Base-by-base conservation (phyloP, 1,284 basidiomycete genomes). In the Trichosporon faecale region DNA sequence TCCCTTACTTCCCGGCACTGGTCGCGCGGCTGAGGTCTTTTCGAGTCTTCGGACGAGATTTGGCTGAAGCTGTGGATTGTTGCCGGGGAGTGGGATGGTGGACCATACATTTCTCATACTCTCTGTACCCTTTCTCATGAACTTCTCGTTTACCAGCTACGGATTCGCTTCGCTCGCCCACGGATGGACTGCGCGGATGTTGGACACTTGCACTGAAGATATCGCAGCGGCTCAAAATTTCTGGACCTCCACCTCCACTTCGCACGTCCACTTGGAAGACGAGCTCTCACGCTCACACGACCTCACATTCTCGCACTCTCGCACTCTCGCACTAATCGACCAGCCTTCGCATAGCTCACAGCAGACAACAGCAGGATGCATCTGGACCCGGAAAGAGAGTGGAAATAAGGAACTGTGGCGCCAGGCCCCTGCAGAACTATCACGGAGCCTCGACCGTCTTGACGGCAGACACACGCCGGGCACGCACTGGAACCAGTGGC, bases 1-100 rank as follows among this genome's bases (percentile, higher is more conserved):
- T 57, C 33, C n/a, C 64, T 31, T 61, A 61, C 57, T 61, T 61
- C 27, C 11, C 57, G 57, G 57, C 57, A 33, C 57, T 61, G 57
- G 57, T 61, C 27, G 29, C 57, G 16, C 9, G 35, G 35, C 18
- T 5, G 57, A 21, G 27, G 65, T 21, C 16, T 29, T n/a, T n/a
- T 61, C 57, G 57, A 61, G 29, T 61, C 57, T 61, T 65, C 60
- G 61, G 60, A 29, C 37, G 66, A 46, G 40, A 25, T 70, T 72
- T 63, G 71, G 68, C 66, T 69, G 70, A 64, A 46, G 71, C 12
- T 14, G 27, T 12, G 57, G 57, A 61, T 61, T 31, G 57, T 61
- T 61, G 57, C 57, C 27, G 57, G 68, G 46, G 67, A 60, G 76
- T 73, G 79, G 76, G 79, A 74, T 72, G 79, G 79, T 78, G 73